Conservation (phyloP, 2,329 filamentous ascomycete species). For the Fusarium acutatum region DNA sequence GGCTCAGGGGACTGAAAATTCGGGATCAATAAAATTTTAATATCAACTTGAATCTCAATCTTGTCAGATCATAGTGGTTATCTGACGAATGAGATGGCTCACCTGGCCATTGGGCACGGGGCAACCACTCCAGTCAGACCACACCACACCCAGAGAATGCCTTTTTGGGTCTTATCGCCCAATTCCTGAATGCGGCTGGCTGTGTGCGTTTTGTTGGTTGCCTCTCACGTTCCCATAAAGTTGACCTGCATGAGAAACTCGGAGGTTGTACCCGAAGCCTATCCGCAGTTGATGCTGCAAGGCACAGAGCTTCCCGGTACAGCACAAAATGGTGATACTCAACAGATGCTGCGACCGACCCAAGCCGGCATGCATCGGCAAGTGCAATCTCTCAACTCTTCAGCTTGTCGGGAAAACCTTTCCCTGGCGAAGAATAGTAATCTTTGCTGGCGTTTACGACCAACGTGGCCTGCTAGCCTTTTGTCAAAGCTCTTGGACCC, state of each 20-base stretch:
- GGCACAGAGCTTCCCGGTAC: slow-evolving; percentile 17
- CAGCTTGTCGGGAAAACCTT: neutral
- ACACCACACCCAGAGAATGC: slow-evolving; percentile 17
- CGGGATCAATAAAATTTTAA: slow-evolving; percentile 13
- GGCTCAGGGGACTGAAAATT: slow-evolving; percentile 12
- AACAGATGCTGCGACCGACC: neutral
- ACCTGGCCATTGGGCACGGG: slow-evolving; percentile 25
- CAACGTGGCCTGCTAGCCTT: slow-evolving; percentile 5
- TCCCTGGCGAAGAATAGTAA: slow-evolving; percentile 13
- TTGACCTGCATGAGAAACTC: slow-evolving; percentile 31
- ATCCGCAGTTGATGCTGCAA: slow-evolving; percentile 24
- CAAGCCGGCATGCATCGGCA: slow-evolving; percentile 16
- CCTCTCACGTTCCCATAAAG: slow-evolving; percentile 23
- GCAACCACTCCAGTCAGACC: slow-evolving; percentile 12
- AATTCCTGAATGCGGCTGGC: slow-evolving; percentile 30
- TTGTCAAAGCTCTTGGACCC: slow-evolving; percentile 8
- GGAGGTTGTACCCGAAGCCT: slow-evolving; percentile 7
- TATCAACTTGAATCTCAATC: slow-evolving; percentile 3
- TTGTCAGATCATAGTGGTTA: slow-evolving; percentile 37
- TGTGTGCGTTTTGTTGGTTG: slow-evolving; percentile 22
- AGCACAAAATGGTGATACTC: neutral
- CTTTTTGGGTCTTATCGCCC: slow-evolving; percentile 10
- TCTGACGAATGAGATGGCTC: slow-evolving; percentile 33
- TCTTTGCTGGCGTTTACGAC: slow-evolving; percentile 13
- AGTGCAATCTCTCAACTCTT: neutral